Evolutionary conservation across 306 rosid genomes (phyloP).

Genomic region (Trichosanthes truncata): DNA sequence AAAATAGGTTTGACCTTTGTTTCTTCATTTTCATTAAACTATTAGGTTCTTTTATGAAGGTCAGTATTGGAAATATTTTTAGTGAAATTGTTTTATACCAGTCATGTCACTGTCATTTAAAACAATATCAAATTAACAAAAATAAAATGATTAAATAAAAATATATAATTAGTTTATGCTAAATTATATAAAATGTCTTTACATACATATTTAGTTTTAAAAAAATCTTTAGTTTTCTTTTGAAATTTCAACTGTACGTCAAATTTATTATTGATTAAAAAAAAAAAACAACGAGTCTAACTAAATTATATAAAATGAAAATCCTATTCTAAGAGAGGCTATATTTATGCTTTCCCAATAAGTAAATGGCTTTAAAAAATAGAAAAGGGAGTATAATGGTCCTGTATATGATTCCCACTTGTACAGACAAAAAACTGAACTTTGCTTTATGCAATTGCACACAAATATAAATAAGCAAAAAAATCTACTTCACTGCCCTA

Average conservation of each 20-base stretch:
- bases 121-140: neutral
- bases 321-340: neutral
- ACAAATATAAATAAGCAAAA: neutral
- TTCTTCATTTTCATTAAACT: neutral
- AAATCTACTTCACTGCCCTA: neutral
- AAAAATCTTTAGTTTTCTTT: no score
- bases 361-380: conserved; percentile 29
- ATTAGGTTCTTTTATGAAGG: neutral
- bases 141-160: no score
- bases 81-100: neutral
- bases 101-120: neutral
- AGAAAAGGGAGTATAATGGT: conserved; percentile 33
- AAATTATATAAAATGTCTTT: neutral
- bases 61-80: neutral
- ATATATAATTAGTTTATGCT: no score
- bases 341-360: conserved; percentile 11
- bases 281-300: no score
- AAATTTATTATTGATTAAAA: no score
- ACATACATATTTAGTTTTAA: no score
- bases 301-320: neutral
- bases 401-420: conserved; percentile 37
- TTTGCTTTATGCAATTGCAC: neutral
- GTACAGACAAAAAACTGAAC: neutral
- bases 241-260: no score
- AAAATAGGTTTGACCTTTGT: neutral